These are phyloP conservation scores for Tricholoma matsutake DNA, from an alignment of 768 basidiomycete genomes.

Conservation along the genomic window DNA sequence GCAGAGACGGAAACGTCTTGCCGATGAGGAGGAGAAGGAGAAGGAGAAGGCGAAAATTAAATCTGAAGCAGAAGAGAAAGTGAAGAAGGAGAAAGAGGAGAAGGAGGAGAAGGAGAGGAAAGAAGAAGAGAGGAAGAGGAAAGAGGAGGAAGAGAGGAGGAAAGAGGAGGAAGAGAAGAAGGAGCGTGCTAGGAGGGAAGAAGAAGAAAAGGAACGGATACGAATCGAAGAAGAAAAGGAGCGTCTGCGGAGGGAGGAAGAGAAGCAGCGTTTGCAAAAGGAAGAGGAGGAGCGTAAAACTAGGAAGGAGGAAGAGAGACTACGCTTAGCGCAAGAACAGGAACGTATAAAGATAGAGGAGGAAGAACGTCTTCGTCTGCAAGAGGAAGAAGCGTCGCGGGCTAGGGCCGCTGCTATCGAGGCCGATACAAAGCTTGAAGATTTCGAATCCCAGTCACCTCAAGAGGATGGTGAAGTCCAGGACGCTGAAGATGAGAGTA, in stretches of 20 bases:
- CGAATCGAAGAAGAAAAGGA: conserved; percentile 52
- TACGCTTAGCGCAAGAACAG: conserved; percentile 35
- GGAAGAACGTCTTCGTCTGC: conserved; percentile 28
- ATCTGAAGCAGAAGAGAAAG: conserved; percentile 43
- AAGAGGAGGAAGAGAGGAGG: conserved; percentile 27
- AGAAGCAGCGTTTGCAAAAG: conserved; percentile 23
- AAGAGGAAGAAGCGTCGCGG: conserved; percentile 35
- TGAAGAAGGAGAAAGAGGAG: conserved; percentile 38
- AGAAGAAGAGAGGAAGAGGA: conserved; percentile 32
- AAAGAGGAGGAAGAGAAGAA: conserved; percentile 27
- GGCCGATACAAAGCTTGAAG: conserved; percentile 31
- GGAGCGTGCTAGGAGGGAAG: conserved; percentile 31
- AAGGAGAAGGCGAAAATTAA: conserved; percentile 39
- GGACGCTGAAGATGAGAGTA: conserved; percentile 31
- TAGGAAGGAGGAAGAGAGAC: conserved; percentile 48
- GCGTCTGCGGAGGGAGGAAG: conserved; percentile 33
- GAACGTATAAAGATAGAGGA: conserved; percentile 36
- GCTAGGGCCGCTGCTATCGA: conserved; percentile 36
- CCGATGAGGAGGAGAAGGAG: conserved; percentile 43
- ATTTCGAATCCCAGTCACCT: conserved; percentile 23
- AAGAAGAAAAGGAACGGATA: conserved; percentile 24
- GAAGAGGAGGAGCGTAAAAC: conserved; percentile 32
- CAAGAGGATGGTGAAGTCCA: conserved; percentile 29
- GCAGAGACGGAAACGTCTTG: conserved; percentile 42
- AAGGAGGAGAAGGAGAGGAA: conserved; percentile 42